These are phyloP conservation scores for Pterocarpus macrocarpus DNA, from an alignment of 306 rosid genomes.

Conservation along the genomic window DNA sequence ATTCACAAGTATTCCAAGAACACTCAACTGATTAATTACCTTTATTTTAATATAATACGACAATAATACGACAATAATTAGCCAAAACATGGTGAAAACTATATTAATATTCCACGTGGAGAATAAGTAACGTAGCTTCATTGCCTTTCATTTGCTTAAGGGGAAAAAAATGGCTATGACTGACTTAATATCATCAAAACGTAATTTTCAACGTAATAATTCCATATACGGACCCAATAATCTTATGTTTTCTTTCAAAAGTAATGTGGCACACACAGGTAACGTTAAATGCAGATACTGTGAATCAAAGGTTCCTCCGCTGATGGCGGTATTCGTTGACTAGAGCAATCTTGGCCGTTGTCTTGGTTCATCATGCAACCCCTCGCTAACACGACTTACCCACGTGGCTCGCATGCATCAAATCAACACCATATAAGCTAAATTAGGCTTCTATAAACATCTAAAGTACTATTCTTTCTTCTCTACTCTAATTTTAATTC, in stretches of 20 bases:
- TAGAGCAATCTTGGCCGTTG: background rate
- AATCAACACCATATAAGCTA: background rate
- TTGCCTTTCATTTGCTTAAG: background rate
- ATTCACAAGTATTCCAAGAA: background rate
- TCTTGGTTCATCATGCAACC: background rate
- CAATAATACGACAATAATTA: background rate
- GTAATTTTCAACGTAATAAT: background rate
- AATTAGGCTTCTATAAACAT: background rate
- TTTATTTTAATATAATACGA: background rate
- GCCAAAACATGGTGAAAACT: background rate
- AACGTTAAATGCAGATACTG: background rate
- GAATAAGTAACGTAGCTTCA: background rate
- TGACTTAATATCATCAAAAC: background rate
- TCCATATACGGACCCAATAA: background rate
- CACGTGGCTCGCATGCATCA: background rate
- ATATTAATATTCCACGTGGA: background rate
- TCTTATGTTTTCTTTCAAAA: background rate
- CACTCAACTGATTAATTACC: background rate
- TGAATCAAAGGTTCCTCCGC: conserved; percentile 44
- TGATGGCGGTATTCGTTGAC: conserved; percentile 56
- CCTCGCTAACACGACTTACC: background rate
- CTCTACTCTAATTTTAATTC: background rate
- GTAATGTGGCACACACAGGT: background rate
- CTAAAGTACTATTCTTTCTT: background rate
- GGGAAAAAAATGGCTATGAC: background rate